phyloP scores from a whole-genome alignment of 2,329 filamentous ascomycete genomes.

The Fusarium nematophilum region DNA sequence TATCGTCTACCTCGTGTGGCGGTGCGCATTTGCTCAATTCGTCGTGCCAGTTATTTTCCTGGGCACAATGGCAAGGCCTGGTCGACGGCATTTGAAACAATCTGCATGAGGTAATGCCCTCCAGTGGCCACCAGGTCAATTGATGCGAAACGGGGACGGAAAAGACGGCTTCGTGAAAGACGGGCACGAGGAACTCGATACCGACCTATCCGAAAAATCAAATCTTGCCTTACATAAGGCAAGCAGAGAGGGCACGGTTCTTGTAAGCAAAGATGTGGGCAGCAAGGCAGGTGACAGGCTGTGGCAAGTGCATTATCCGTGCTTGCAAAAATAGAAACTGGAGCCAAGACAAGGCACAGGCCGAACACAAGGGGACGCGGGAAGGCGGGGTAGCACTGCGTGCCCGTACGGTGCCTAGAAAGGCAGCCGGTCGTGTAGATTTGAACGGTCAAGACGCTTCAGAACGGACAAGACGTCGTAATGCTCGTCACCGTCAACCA shows the following conservation, averaged over 20 bases:
- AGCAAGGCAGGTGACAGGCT: constrained; percentile 6
- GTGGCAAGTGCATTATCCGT: constrained; percentile 5
- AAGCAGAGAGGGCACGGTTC: neutral
- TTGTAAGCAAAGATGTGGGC: no score
- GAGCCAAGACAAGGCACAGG: constrained; percentile 27
- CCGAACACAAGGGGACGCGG: constrained; percentile 21
- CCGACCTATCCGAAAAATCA: constrained; percentile 17
- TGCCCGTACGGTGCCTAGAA: constrained; percentile 30
- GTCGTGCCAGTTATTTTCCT: constrained; percentile 16
- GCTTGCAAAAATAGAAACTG: constrained; percentile 39
- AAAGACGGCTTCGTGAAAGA: constrained; percentile 22
- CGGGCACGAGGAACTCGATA: constrained; percentile 13
- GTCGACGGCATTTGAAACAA: constrained; percentile 9
- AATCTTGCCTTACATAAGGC: constrained; percentile 23
- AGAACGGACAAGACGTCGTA: constrained; percentile 17
- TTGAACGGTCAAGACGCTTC: constrained; percentile 6
- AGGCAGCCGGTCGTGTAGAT: constrained; percentile 35
- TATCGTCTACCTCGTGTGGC: constrained; percentile 25
- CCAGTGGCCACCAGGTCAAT: constrained; percentile 8
- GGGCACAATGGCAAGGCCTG: constrained; percentile 7
- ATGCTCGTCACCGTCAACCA: constrained; percentile 20
- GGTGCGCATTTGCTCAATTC: constrained; percentile 31
- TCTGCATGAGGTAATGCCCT: constrained; percentile 8
- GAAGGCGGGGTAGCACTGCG: constrained; percentile 33
- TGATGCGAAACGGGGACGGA: constrained; percentile 19